These are phyloP conservation scores for Quercus ilex DNA, from an alignment of 306 rosid species.

Conservation along the genomic window DNA sequence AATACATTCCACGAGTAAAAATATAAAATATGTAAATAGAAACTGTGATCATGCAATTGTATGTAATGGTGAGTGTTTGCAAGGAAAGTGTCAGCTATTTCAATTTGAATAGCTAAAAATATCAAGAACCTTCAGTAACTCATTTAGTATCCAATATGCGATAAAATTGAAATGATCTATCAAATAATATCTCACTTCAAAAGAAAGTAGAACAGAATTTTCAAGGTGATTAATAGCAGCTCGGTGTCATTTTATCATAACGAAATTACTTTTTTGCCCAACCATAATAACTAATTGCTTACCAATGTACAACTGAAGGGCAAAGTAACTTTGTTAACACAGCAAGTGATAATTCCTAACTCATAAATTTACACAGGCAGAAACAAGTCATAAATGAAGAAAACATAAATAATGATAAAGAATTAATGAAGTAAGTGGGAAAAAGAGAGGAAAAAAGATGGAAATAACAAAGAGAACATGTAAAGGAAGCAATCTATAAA, in stretches of 20 bases:
- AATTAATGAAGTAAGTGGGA: neutral
- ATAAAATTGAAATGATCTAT: neutral
- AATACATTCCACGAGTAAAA: too few species aligned
- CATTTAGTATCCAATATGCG: neutral
- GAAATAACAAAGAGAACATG: neutral
- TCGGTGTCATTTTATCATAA: neutral
- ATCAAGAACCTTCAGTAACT: neutral
- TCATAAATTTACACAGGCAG: neutral
- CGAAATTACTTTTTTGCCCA: neutral
- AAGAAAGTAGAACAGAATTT: neutral
- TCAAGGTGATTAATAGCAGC: neutral
- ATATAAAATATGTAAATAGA: too few species aligned
- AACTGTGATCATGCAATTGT: too few species aligned
- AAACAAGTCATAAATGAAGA: neutral
- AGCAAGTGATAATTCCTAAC: constrained; percentile 3
- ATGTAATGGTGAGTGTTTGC: neutral
- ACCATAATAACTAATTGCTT: neutral
- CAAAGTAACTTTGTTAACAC: neutral
- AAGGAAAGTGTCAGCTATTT: neutral
- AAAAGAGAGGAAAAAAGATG: too few species aligned
- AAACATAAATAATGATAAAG: neutral
- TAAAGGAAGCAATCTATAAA: neutral
- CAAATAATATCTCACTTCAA: neutral
- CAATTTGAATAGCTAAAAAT: neutral
- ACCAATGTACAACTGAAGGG: neutral